Base-by-base conservation (phyloP, 768 basidiomycete genomes). In the Russula vinacea region DNA sequence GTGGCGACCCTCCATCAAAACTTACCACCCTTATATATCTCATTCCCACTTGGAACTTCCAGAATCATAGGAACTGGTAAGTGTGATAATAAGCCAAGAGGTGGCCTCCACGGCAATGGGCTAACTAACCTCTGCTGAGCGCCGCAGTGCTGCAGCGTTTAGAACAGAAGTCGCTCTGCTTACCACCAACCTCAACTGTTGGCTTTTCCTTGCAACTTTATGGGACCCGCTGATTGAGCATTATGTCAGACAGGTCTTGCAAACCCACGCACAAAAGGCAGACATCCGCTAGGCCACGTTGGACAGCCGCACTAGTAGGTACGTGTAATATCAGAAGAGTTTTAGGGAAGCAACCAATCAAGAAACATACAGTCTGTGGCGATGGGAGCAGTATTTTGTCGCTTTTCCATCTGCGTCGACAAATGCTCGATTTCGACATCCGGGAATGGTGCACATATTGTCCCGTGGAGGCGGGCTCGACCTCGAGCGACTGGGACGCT, bases 121-220 rank as follows among this genome's bases (percentile, higher is more conserved):
- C 3, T 17, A 3, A 60, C 72, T 68, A 45, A 62, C 59, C 33
- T 32, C 39, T 54, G 19, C 42, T 50, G 16, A 69, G 52, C 1
- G 65, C 66, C 32, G 57, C 40, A 8, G 58, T 44, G 17, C 62
- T 60, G 45, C 72, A 72, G 11, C 17, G 58, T 37, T 50, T 65
- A 9, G 72, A 72, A 44, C 72, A 72, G 39, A 72, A 72, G 42
- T 72, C 71, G 44, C 68, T 69, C 45, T 54, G 42, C 22, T 63
- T 63, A n/a, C 65, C 66, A 19, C 69, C 66, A 14, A 72, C 37
- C 7, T 56, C 35, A 37, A 59, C 56, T 19, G 69, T 69, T 7
- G 72, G 71, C 54, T 51, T 59, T 51, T 62, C 33, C 29, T 24
- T 47, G 22, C 71, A 72, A 13, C 71, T 72, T 56, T 17, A 35